A percentile compares a stretch with the other conserved stretches of the same genome.
These are phyloP conservation scores for Euphorbia tirucalli DNA, from an alignment of 345 rosid genomes.

Conservation along the genomic window DNA sequence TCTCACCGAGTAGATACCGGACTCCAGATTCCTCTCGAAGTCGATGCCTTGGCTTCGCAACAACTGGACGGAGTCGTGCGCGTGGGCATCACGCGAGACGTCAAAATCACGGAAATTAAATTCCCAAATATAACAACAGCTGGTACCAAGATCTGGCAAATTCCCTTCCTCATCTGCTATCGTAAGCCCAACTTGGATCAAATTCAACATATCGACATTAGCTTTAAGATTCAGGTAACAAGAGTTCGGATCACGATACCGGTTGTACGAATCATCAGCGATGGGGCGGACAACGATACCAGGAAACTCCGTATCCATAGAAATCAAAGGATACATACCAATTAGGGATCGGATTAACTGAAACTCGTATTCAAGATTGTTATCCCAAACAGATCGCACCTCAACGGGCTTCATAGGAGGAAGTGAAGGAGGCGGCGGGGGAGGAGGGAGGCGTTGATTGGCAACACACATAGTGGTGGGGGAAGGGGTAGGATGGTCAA, in stretches of 20 bases:
- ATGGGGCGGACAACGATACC: conserved; percentile 50
- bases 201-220: conserved; percentile 71
- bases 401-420: conserved; percentile 25
- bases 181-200: conserved; percentile 88
- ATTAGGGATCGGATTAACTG: conserved; percentile 49
- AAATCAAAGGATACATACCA: conserved; percentile 58
- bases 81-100: conserved; percentile 59
- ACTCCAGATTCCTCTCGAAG: conserved; percentile 53
- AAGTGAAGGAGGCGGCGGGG: conserved; percentile 6
- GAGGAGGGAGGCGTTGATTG: not conserved
- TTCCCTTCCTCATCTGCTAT: conserved; percentile 51
- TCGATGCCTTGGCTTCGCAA: conserved; percentile 77
- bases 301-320: conserved; percentile 94
- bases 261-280: conserved; percentile 22
- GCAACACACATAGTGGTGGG: conserved; percentile 1
- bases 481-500: not conserved
- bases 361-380: conserved; percentile 67
- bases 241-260: conserved; percentile 41
- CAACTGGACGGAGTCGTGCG: conserved; percentile 76
- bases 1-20: conserved; percentile 54
- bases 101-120: conserved; percentile 80
- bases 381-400: conserved; percentile 75
- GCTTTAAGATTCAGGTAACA: conserved; percentile 68
- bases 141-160: conserved; percentile 55
- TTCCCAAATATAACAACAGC: conserved; percentile 61